Conservation (phyloP, 768 basidiomycete genomes). For the Rhizopogon vulgaris region DNA sequence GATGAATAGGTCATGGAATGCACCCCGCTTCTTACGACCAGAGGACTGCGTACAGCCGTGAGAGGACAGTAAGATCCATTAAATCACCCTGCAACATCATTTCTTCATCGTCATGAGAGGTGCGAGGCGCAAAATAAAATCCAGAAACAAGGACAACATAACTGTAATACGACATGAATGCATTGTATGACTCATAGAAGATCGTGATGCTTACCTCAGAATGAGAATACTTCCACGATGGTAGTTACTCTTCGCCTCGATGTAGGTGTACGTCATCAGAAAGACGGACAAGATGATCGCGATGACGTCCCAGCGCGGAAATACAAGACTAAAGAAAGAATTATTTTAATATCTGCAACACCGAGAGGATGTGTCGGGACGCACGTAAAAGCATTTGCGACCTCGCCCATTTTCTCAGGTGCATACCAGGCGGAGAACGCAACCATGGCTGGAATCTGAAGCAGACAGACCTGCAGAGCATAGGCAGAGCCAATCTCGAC, state of each 20-base stretch:
- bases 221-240: conserved; percentile 95
- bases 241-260: conserved; percentile 98
- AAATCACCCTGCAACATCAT: conserved; percentile 5
- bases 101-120: conserved; percentile 16
- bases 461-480: conserved; percentile 93
- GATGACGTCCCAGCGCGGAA: conserved; percentile 98
- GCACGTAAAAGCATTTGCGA: conserved; percentile 90
- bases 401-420: conserved; percentile 78
- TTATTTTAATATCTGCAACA: not conserved
- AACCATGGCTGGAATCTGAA: conserved; percentile 98
- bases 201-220: conserved; percentile 53
- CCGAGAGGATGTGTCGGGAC: conserved; percentile 24
- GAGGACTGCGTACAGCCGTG: conserved; percentile 2
- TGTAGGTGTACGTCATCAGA: conserved; percentile 96
- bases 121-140: conserved; percentile 81
- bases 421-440: conserved; percentile 96
- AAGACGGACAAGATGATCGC: conserved; percentile 94
- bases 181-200: not conserved
- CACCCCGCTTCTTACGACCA: not conserved
- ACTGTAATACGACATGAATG: conserved; percentile 33
- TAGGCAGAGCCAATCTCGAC: conserved; percentile 99
- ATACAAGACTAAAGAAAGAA: conserved; percentile 64
- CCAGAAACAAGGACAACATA: conserved; percentile 89
- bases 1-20: conserved; percentile 1
- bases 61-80: not conserved